phyloP scores from a whole-genome alignment of 2,329 filamentous ascomycete species.

The Ophiostoma sp. region DNA sequence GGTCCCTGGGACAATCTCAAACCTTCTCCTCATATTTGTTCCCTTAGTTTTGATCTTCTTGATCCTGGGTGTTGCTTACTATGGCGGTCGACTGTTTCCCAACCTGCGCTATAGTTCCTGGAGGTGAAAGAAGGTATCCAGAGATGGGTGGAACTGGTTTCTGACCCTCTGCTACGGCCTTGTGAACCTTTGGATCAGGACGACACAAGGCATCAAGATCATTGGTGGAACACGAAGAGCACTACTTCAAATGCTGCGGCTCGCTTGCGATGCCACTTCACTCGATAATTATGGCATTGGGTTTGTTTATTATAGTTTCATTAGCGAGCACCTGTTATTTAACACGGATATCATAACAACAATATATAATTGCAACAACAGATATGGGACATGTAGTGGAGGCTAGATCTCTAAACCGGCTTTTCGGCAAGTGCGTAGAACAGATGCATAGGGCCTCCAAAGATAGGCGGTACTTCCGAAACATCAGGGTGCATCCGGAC shows the following conservation, averaged over 20 bases:
- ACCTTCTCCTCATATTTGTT: not conserved
- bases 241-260: not conserved
- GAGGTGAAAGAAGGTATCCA: not conserved
- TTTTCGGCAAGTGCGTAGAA: constrained; percentile 22
- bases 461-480: not conserved
- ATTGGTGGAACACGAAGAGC: not conserved
- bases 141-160: not conserved
- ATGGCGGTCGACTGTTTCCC: not conserved
- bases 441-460: constrained; percentile 13
- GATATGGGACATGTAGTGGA: not conserved
- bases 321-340: not conserved
- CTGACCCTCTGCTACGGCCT: not conserved
- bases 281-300: not conserved
- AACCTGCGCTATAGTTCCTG: not conserved
- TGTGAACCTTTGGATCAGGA: not conserved
- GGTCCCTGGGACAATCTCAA: not conserved
- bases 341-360: not conserved
- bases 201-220: not conserved
- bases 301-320: not conserved
- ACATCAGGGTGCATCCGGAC: not conserved
- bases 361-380: not conserved
- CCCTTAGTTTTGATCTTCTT: not conserved
- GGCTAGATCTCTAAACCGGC: not conserved
- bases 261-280: not conserved
- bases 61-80: not conserved